Conservation (phyloP, 768 basidiomycete species). For the Termitomyces titanicus region DNA sequence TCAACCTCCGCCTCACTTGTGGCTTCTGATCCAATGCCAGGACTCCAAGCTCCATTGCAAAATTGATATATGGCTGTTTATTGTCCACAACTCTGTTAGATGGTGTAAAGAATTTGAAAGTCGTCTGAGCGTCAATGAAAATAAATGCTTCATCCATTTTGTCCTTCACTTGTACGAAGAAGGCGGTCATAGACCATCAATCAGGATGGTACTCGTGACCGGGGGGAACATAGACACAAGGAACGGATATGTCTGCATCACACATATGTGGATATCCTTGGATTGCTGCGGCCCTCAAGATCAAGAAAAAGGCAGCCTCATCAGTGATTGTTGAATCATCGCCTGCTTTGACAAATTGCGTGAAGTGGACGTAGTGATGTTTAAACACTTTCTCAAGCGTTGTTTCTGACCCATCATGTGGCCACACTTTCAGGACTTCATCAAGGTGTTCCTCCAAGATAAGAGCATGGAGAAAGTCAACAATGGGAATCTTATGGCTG, state of each 20-base stretch:
- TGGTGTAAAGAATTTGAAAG: not conserved
- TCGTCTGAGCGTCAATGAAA: not conserved
- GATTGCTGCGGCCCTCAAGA: too few relatives aligned
- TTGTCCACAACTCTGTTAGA: not conserved
- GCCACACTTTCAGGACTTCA: not conserved
- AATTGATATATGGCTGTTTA: not conserved
- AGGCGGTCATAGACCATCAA: not conserved
- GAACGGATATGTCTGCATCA: too few relatives aligned
- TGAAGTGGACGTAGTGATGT: too few relatives aligned
- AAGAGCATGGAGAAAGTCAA: not conserved
- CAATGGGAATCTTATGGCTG: not conserved
- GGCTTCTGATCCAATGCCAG: not conserved
- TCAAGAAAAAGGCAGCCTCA: too few relatives aligned
- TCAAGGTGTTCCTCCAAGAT: not conserved
- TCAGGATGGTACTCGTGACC: too few relatives aligned
- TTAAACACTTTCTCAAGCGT: too few relatives aligned
- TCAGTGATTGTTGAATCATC: too few relatives aligned
- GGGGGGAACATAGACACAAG: too few relatives aligned
- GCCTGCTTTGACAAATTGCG: too few relatives aligned
- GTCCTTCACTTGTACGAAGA: constrained; percentile 4
- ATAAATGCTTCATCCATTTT: not conserved
- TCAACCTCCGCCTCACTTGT: not conserved
- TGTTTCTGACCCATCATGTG: not conserved
- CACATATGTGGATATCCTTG: too few relatives aligned
- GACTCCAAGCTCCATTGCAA: not conserved